A percentile compares a stretch with the other conserved stretches of the same genome.
These are phyloP conservation scores for Rhodotorula kratochvilovae DNA, from an alignment of 768 basidiomycete genomes.

Conservation along the genomic window DNA sequence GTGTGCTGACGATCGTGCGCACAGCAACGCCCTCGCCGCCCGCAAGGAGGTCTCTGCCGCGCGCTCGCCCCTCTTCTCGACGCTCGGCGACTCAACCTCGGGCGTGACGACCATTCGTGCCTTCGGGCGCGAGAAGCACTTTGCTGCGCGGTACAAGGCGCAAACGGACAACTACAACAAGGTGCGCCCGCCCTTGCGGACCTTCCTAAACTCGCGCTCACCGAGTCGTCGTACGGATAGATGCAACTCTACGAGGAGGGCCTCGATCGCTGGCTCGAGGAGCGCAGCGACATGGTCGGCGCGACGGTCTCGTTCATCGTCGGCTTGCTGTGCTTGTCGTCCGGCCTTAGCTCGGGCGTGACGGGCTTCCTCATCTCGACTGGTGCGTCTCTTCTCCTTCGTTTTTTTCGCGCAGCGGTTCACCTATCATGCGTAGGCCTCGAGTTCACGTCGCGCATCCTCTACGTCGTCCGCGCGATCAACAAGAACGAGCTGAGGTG, in stretches of 20 bases:
- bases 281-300: conserved; percentile 25
- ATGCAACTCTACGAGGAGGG: conserved; percentile 29
- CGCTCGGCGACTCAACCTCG: conserved; percentile 48
- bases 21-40: conserved; percentile 41
- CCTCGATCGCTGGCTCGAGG: conserved; percentile 34
- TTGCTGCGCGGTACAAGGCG: conserved; percentile 46
- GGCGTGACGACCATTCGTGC: conserved; percentile 50
- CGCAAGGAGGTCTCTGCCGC: conserved; percentile 31
- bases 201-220: not conserved
- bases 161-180: conserved; percentile 49
- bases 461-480: conserved; percentile 50
- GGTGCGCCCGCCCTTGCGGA: conserved; percentile 9
- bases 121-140: conserved; percentile 49
- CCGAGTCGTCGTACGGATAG: not conserved
- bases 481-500: conserved; percentile 43
- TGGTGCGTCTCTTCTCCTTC: conserved; percentile 32
- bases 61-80: conserved; percentile 49
- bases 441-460: conserved; percentile 49
- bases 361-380: conserved; percentile 34
- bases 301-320: conserved; percentile 39
- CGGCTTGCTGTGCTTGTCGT: conserved; percentile 24
- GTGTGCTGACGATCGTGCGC: no score
- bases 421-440: conserved; percentile 1
- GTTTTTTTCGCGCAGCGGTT: not conserved
- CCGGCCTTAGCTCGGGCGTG: conserved; percentile 15